A percentile compares a stretch with the other conserved stretches of the same genome.
These are phyloP conservation scores for Cyclotella choctawhatcheeana DNA, from an alignment of 108 stramenopile genomes.

Conservation along the genomic window DNA sequence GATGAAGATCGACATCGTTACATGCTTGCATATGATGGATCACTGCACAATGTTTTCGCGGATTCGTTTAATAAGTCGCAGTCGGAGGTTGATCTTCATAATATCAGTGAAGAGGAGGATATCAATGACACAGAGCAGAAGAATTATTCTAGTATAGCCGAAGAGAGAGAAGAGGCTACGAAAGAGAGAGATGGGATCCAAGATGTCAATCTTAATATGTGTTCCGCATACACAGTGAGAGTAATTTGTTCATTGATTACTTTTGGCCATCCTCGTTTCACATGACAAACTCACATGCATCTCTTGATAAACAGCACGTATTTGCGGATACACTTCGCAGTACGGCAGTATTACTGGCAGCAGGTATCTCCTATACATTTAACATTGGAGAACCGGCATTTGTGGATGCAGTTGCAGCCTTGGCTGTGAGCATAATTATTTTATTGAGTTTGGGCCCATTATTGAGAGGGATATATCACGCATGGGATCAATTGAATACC, in stretches of 20 bases:
- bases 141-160: constrained; percentile 26
- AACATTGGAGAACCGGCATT: constrained; percentile 56
- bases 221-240: constrained; percentile 84
- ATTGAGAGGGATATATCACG: constrained; percentile 41
- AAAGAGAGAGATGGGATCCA: constrained; percentile 23
- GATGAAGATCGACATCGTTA: constrained; percentile 49
- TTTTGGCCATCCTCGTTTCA: no score
- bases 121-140: constrained; percentile 2
- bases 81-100: constrained; percentile 30
- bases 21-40: constrained; percentile 46
- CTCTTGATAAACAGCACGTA: constrained; percentile 81
- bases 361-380: constrained; percentile 54
- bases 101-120: constrained; percentile 26
- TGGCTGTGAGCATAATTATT: constrained; percentile 77
- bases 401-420: constrained; percentile 77
- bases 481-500: constrained; percentile 23
- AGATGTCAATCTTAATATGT: constrained; percentile 80
- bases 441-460: constrained; percentile 67
- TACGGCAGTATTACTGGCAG: constrained; percentile 73
- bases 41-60: constrained; percentile 40
- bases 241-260: no score
- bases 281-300: no score
- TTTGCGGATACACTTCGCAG: constrained; percentile 87
- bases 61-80: constrained; percentile 27
- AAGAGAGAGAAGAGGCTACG: constrained; percentile 22